A percentile compares a stretch with the other conserved stretches of the same genome.
These are phyloP conservation scores for Camellia oleifera DNA, from an alignment of 179 eudicot genomes.

Conservation along the genomic window DNA sequence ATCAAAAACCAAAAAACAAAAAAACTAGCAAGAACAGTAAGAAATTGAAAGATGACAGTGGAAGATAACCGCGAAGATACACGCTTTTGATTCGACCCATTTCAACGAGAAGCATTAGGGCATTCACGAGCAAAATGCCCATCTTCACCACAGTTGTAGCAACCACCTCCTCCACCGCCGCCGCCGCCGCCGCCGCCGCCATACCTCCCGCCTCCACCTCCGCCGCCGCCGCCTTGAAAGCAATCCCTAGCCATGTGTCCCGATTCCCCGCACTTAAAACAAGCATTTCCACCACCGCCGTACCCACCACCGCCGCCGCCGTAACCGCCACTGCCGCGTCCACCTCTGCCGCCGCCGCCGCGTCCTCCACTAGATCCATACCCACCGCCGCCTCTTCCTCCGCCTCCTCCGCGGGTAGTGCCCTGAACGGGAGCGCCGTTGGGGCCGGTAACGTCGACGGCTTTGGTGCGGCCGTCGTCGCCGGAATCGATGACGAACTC, in stretches of 20 bases:
- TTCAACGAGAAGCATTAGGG: constrained; percentile 26
- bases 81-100: too few species aligned
- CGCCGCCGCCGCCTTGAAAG: neutral
- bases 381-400: constrained; percentile 30
- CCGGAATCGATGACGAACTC: constrained; percentile 50
- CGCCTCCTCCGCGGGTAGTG: constrained; percentile 44
- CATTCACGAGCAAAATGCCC: constrained; percentile 61
- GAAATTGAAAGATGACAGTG: neutral
- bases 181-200: constrained; percentile 25
- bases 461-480: constrained; percentile 61
- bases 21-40: neutral
- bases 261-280: constrained; percentile 9
- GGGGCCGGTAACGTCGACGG: constrained; percentile 63
- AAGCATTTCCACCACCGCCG: constrained; percentile 13
- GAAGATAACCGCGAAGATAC: neutral
- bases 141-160: constrained; percentile 46
- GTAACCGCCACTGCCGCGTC: constrained; percentile 20
- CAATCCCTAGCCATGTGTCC: constrained; percentile 14
- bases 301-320: constrained; percentile 14
- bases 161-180: constrained; percentile 35
- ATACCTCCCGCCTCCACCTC: constrained; percentile 18
- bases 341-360: constrained; percentile 18
- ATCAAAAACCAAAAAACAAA: too few species aligned
- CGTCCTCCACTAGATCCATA: constrained; percentile 22
- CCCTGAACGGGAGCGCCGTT: constrained; percentile 40